A percentile compares a stretch with the other conserved stretches of the same genome.
phyloP scores from a whole-genome alignment of 2,329 filamentous ascomycete genomes.

The Davidsoniella virescens region DNA sequence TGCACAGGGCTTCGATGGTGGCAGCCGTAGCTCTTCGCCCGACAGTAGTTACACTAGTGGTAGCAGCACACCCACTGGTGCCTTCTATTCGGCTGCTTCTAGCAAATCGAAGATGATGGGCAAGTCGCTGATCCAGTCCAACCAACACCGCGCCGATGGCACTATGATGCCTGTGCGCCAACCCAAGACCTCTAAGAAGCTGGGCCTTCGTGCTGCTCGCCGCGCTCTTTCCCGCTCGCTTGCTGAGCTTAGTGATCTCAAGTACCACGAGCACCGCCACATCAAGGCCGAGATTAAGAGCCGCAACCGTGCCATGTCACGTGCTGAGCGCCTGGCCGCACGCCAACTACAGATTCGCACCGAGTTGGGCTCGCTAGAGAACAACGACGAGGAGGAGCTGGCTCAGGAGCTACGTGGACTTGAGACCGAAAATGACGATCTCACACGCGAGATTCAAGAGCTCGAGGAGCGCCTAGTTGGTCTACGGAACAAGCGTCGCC shows the following conservation, averaged over 20 bases:
- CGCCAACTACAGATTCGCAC: conserved; percentile 32
- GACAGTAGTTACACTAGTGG: conserved; percentile 19
- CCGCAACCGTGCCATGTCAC: conserved; percentile 40
- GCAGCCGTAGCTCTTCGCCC: not conserved
- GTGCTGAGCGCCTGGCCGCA: conserved; percentile 36
- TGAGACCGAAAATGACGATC: conserved; percentile 31
- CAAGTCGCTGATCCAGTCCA: conserved; percentile 27
- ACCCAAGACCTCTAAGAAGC: conserved; percentile 30
- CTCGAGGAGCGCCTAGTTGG: conserved; percentile 47
- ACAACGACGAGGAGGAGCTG: conserved; percentile 40
- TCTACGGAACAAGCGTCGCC: conserved; percentile 43
- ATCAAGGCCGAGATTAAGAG: conserved; percentile 39
- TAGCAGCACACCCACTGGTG: conserved; percentile 26
- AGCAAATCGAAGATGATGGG: conserved; percentile 24
- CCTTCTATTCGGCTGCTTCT: conserved; percentile 24
- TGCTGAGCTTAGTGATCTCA: conserved; percentile 45
- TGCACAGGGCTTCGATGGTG: conserved; percentile 3
- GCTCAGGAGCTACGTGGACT: conserved; percentile 44
- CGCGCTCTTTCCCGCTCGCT: conserved; percentile 48
- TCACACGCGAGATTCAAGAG: conserved; percentile 48
- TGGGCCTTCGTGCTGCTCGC: conserved; percentile 46
- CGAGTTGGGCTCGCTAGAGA: conserved; percentile 38
- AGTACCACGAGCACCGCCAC: conserved; percentile 49
- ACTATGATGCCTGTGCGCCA: conserved; percentile 46
- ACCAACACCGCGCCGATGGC: conserved; percentile 24